Evolutionary conservation across 805 yeast species (phyloP), one percentile per base, ranked within the genome.

Genomic region (Barnettozyma californica): DNA sequence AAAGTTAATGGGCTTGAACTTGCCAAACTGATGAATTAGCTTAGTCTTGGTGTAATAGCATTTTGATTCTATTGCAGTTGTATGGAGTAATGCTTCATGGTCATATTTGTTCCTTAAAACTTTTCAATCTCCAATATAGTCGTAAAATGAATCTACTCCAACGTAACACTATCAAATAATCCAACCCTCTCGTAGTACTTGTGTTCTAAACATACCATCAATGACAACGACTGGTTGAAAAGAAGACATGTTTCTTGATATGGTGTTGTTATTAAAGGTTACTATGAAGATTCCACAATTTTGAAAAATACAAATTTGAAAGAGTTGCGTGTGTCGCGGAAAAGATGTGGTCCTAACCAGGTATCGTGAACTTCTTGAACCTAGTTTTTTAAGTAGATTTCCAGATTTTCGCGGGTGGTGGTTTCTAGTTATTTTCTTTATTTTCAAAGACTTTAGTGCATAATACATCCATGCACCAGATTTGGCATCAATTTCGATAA

Each of bases 221-320:
- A 90, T 85, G 77, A 91, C 97, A 81, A 88, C 88, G 80, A 87
- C 95, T 78, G 95, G 92, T 82, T 90, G 95, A 75, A 84, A 89
- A 74, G 88, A 80, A 53, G 70, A 66, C 74, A 69, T 71, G 60
- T 61, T 67, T 62, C 36, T 45, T 50, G 41, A 16, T 38, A 38
- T 38, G 49, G 41, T 47, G 36, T 19, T 35, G 31, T 43, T 25
- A 36, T 25, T 44, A 23, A 38, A 23, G 18, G 25, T 23, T 36
- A 27, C 38, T 35, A 19, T 35, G 38, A 38, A 36, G 43, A 21
- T 34, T 41, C 9, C 25, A 42, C 26, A 36, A 20, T 38, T 38
- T 44, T 39, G 35, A 45, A 40, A 45, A 45, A 34, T 25, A 39
- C 41, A 33, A n/a, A 31, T n/a, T 29, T 35, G 35, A 43, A 26